Evolutionary conservation across 129 eudicot genomes (phyloP), one percentile per base, ranked within the genome.

Genomic region (Artemisia argyi): DNA sequence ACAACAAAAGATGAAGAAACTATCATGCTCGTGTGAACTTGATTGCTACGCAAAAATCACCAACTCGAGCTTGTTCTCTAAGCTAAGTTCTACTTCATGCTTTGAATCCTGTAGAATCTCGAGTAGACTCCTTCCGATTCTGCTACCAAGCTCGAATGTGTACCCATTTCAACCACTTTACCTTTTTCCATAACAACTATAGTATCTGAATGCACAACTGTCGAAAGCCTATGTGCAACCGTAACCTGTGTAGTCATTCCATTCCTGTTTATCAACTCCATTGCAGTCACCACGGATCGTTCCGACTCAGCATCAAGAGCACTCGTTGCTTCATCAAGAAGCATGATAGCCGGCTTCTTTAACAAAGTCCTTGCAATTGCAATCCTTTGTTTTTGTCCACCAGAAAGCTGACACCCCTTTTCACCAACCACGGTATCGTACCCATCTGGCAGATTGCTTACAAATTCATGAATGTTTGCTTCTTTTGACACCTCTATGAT

Each of bases 241-340:
- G 97, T 91, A 32, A 91, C 55, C 79, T 82, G 89, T 17, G 97
- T 91, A 11, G 82, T 58, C 44, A 15, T 57, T 16, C 57, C 77
- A 35, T 69, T 76, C 26, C 76, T 68, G 59, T 74, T 66, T 9
- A 81, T 63, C 11, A 88, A 83, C 68, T 88, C 95, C 77, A 91
- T 77, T 63, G 95, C 95, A 67, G 15, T 55, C 47, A 83, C 88
- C 35, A 91, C 89, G 0, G 91, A 79, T 50, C 85, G 83, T 78
- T 87, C 95, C 13, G 95, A 91, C 71, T 90, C 94, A 0, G 97
- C 95, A 73, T 90, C 97, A 7, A 91, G 89, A 14, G 97, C 95
- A 73, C 97, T 91, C 68, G 95, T 91, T 61, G 97, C 95, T 67
- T 91, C 97, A 78, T 87, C 91, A 5, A 91, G 88, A 47, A 91